A percentile compares a stretch with the other conserved stretches of the same genome.
Evolutionary conservation across 108 stramenopile species (phyloP).

Genomic region (Fistulifera solaris): DNA sequence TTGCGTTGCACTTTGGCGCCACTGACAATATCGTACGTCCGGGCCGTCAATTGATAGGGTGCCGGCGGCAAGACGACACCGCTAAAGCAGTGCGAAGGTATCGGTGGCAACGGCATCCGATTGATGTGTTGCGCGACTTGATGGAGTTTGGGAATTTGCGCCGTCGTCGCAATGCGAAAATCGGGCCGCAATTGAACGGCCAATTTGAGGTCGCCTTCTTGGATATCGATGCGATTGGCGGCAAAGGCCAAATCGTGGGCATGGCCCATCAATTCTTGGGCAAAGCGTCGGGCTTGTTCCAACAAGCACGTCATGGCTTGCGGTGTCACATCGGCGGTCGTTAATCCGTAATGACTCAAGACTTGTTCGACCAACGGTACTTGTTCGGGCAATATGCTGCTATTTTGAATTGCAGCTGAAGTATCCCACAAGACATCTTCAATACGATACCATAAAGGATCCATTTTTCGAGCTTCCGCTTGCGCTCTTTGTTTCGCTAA

Average conservation of each 20-base stretch:
- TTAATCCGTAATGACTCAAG: constrained; percentile 38
- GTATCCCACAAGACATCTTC: constrained; percentile 25
- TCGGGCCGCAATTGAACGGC: constrained; percentile 54
- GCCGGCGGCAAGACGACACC: constrained; percentile 62
- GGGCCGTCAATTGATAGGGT: constrained; percentile 50
- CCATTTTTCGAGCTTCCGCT: constrained; percentile 24
- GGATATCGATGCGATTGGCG: constrained; percentile 38
- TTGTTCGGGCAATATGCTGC: constrained; percentile 64
- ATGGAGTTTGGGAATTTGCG: constrained; percentile 50
- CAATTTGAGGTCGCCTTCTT: constrained; percentile 20
- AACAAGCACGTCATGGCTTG: constrained; percentile 62
- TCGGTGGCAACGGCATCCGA: constrained; percentile 58
- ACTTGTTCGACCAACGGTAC: constrained; percentile 50
- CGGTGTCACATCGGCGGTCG: constrained; percentile 53
- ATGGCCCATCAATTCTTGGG: constrained; percentile 60
- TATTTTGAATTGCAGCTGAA: constrained; percentile 6
- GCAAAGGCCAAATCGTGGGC: constrained; percentile 68
- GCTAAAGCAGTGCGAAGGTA: constrained; percentile 62
- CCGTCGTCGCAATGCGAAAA: constrained; percentile 11
- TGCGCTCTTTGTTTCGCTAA: constrained; percentile 23
- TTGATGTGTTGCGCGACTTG: constrained; percentile 52
- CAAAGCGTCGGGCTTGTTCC: constrained; percentile 72
- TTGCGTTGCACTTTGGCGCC: constrained; percentile 44
- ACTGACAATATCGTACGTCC: constrained; percentile 79
- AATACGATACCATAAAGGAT: constrained; percentile 46